A percentile compares a stretch with the other conserved stretches of the same genome.
phyloP scores from a whole-genome alignment of 192 early-diverging fungal species.

The Umbelopsis ramanniana region DNA sequence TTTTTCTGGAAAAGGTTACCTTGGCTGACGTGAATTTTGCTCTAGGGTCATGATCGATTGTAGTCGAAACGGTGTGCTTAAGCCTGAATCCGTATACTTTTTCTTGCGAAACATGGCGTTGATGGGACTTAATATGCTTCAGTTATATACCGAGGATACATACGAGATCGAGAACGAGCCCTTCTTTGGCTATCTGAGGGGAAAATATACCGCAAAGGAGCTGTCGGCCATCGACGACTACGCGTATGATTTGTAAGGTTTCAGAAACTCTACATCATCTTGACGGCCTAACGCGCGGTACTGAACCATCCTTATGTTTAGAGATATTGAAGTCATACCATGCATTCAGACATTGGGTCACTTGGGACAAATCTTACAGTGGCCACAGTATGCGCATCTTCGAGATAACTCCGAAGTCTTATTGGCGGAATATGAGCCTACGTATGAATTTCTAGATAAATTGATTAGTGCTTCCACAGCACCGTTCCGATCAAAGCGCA shows the following conservation, averaged over 20 bases:
- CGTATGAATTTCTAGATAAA: conserved; percentile 79
- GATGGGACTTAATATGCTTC: conserved; percentile 86
- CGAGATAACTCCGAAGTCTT: conserved; percentile 86
- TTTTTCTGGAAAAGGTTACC: no score
- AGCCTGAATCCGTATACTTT: conserved; percentile 61
- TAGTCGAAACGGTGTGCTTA: conserved; percentile 79
- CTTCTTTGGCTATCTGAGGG: conserved; percentile 72
- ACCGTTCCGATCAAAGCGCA: conserved; percentile 76
- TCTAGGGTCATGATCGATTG: conserved; percentile 82
- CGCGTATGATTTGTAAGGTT: conserved; percentile 58
- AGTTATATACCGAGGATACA: conserved; percentile 92
- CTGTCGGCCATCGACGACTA: conserved; percentile 78
- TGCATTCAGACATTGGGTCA: conserved; percentile 93
- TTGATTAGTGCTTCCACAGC: conserved; percentile 66
- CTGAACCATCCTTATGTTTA: conserved; percentile 16
- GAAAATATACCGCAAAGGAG: conserved; percentile 76
- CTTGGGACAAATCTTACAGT: conserved; percentile 87
- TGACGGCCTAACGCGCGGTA: neutral
- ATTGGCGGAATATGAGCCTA: conserved; percentile 70
- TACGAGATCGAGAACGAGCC: conserved; percentile 62
- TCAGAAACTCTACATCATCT: neutral
- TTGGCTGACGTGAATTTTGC: no score
- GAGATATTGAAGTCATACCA: conserved; percentile 85
- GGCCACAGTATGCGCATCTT: conserved; percentile 78
- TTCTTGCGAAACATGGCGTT: conserved; percentile 79